Conservation (phyloP, 371 early-diverging fungal genomes). For the Sporodiniella umbellata region DNA sequence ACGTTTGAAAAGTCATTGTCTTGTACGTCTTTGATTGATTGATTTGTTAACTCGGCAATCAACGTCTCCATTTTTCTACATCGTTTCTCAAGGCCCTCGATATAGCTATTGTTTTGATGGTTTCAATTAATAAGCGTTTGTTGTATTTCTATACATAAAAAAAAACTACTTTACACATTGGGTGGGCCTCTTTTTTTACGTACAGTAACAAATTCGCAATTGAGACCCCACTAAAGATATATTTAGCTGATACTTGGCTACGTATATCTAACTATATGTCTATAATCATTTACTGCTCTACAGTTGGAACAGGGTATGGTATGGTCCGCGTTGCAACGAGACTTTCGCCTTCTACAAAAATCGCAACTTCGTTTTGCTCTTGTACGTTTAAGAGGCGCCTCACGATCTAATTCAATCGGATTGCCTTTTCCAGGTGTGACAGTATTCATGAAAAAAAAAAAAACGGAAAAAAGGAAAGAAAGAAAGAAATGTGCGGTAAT, state of each 20-base stretch:
- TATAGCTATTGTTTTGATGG: conserved; percentile 30
- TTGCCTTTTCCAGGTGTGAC: conserved; percentile 2
- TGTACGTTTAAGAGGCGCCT: conserved; percentile 37
- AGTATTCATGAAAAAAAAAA: conserved; percentile 3
- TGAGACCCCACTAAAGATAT: conserved; percentile 42
- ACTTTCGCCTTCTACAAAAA: conserved; percentile 49
- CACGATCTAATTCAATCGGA: conserved; percentile 6
- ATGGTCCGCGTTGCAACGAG: conserved; percentile 50
- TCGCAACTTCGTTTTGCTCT: conserved; percentile 54
- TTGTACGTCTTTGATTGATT: conserved; percentile 41
- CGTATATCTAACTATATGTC: no score
- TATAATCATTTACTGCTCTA: conserved; percentile 35
- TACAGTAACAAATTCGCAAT: conserved; percentile 43
- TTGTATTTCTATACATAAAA: not conserved
- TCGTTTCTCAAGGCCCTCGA: conserved; percentile 40
- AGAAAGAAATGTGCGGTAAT: no score
- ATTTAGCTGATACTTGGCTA: no score
- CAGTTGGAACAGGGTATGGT: conserved; percentile 49
- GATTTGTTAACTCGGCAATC: conserved; percentile 31
- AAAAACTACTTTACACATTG: conserved; percentile 28
- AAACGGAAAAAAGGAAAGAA: conserved; percentile 13
- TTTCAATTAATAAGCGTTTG: not conserved
- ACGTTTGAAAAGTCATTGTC: conserved; percentile 28
- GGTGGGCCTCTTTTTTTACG: conserved; percentile 52
- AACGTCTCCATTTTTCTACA: conserved; percentile 48